These are phyloP conservation scores for Gossypium sturtianum DNA, from an alignment of 345 rosid species.

Conservation along the genomic window DNA sequence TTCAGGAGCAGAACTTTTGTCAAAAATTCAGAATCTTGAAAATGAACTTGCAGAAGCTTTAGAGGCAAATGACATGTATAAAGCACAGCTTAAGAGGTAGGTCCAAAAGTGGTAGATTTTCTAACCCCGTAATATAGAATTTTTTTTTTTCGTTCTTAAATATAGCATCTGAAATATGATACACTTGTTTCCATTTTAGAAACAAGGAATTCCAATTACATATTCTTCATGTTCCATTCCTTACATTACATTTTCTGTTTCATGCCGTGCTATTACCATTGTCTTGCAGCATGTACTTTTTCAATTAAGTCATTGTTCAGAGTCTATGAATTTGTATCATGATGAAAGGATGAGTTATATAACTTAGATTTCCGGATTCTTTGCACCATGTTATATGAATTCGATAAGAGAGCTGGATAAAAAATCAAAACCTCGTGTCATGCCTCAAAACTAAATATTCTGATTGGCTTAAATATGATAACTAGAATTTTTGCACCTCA, in stretches of 20 bases:
- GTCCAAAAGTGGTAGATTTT: not conserved
- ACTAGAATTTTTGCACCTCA: not conserved
- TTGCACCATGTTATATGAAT: not conserved
- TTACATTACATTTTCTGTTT: not conserved
- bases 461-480: not conserved
- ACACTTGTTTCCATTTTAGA: not conserved
- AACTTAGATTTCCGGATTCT: not conserved
- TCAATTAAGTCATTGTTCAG: not conserved
- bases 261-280: not conserved
- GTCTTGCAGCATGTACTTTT: not conserved
- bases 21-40: conserved; percentile 44
- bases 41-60: conserved; percentile 46
- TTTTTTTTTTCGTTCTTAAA: not conserved
- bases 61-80: conserved; percentile 53
- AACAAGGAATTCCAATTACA: not conserved
- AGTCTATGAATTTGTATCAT: not conserved
- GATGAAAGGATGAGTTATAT: not conserved
- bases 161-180: not conserved
- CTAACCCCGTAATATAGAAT: not conserved
- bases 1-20: conserved; percentile 22
- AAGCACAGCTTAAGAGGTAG: conserved; percentile 49
- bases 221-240: not conserved
- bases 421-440: not conserved
- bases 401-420: not conserved
- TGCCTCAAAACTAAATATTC: not conserved